A percentile compares a stretch with the other conserved stretches of the same genome.
Evolutionary conservation across 495 filamentous ascomycete genomes (phyloP).

Genomic region (Aspergillus indologenus): DNA sequence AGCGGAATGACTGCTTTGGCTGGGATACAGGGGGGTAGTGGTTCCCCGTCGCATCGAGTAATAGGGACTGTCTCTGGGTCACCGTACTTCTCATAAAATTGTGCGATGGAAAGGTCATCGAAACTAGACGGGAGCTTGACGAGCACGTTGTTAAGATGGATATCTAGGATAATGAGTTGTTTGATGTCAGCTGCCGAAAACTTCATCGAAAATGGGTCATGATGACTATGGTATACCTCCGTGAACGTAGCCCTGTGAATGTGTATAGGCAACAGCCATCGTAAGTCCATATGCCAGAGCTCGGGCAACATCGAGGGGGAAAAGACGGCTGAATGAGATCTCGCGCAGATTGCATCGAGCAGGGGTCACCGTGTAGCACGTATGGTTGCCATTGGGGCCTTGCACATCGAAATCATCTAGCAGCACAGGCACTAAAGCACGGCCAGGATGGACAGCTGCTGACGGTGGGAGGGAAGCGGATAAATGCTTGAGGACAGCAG

Average conservation of each 20-base stretch:
- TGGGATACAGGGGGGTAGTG: slow-evolving; percentile 22
- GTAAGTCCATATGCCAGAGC: slow-evolving; percentile 24
- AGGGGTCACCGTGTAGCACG: slow-evolving; percentile 23
- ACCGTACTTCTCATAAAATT: slow-evolving; percentile 31
- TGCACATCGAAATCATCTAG: slow-evolving; percentile 28
- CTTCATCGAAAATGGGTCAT: not conserved
- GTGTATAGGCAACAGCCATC: slow-evolving; percentile 30
- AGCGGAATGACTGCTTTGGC: slow-evolving; percentile 28
- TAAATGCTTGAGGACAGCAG: slow-evolving; percentile 23
- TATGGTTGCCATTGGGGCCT: slow-evolving; percentile 30
- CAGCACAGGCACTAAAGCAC: slow-evolving; percentile 9
- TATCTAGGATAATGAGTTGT: slow-evolving; percentile 24
- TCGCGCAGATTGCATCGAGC: slow-evolving; percentile 27
- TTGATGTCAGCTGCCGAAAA: not conserved
- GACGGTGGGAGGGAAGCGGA: slow-evolving; percentile 13
- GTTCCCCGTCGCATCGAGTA: slow-evolving; percentile 16
- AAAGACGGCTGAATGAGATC: slow-evolving; percentile 25
- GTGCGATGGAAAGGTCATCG: slow-evolving; percentile 24
- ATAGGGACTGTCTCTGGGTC: slow-evolving; percentile 20
- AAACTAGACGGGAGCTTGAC: slow-evolving; percentile 33
- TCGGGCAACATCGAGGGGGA: slow-evolving; percentile 31
- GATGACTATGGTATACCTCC: slow-evolving; percentile 23
- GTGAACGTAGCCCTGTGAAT: slow-evolving; percentile 36
- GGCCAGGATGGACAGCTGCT: slow-evolving; percentile 18
- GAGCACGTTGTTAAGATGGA: slow-evolving; percentile 37